These are phyloP conservation scores for Pestalotiopsis sp. DNA, from an alignment of 2,329 filamentous ascomycete species.

Conservation along the genomic window DNA sequence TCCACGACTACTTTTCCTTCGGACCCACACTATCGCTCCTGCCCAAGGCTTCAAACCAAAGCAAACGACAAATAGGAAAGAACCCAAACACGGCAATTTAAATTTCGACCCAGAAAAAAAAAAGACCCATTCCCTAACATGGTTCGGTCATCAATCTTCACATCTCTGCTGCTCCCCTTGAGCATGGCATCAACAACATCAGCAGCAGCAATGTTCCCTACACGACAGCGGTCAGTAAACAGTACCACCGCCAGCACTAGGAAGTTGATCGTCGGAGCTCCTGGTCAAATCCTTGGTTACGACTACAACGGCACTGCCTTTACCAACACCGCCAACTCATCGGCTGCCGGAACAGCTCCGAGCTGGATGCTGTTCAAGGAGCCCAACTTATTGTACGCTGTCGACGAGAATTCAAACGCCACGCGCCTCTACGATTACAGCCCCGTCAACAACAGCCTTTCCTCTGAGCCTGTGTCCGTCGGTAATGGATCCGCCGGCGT, in stretches of 20 bases:
- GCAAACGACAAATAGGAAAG: neutral
- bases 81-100: neutral
- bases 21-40: neutral
- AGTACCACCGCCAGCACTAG: neutral
- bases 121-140: neutral
- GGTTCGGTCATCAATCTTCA: neutral
- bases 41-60: neutral
- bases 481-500: constrained; percentile 43
- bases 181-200: neutral
- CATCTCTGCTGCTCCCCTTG: neutral
- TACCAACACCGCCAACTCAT: constrained; percentile 27
- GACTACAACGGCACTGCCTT: constrained; percentile 6
- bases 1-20: neutral
- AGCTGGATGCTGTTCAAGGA: constrained; percentile 49
- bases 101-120: neutral
- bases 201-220: neutral
- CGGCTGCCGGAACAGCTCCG: constrained; percentile 32
- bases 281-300: constrained; percentile 7
- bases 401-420: constrained; percentile 47
- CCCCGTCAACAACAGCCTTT: constrained; percentile 30
- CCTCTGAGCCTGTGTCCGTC: constrained; percentile 25
- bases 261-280: constrained; percentile 4
- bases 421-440: constrained; percentile 44
- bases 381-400: constrained; percentile 45
- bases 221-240: neutral